Conservation (phyloP, 208 protist species). For the Acanthamoeba polyphaga region DNA sequence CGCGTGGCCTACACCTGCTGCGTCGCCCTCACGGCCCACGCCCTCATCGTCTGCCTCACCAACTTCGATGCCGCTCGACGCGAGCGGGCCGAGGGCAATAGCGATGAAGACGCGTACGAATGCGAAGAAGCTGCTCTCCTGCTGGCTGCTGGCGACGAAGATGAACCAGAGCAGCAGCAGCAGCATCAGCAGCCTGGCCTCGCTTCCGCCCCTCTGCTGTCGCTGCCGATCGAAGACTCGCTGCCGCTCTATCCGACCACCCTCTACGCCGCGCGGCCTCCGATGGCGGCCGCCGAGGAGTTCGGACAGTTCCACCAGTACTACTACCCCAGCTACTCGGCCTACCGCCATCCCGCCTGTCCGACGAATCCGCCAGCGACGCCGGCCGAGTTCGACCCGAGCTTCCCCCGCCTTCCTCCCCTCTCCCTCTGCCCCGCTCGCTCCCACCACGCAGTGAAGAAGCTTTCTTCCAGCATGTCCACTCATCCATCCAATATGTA, state of each 20-base stretch:
- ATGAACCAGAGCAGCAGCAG: neutral
- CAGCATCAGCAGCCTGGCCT: neutral
- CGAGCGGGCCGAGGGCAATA: neutral
- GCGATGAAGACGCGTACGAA: neutral
- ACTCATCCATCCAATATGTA: neutral
- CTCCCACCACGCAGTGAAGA: neutral
- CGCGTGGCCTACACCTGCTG: neutral
- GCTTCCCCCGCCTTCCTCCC: neutral
- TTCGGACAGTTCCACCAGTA: neutral
- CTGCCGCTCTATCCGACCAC: neutral
- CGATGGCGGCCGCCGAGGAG: no score
- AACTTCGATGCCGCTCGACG: neutral
- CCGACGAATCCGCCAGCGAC: neutral
- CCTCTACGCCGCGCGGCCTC: neutral
- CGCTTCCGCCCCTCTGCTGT: neutral
- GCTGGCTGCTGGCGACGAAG: neutral
- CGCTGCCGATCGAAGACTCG: constrained; percentile 33
- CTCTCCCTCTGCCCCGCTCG: no score
- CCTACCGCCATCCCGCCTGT: neutral
- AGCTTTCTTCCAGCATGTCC: neutral
- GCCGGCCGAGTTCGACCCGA: neutral
- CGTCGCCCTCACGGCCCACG: neutral
- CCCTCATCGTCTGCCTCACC: constrained; percentile 44
- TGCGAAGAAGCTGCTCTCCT: constrained; percentile 3
- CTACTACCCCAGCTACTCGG: neutral